Conservation (phyloP, 768 basidiomycete genomes). For the Boletus sp. region DNA sequence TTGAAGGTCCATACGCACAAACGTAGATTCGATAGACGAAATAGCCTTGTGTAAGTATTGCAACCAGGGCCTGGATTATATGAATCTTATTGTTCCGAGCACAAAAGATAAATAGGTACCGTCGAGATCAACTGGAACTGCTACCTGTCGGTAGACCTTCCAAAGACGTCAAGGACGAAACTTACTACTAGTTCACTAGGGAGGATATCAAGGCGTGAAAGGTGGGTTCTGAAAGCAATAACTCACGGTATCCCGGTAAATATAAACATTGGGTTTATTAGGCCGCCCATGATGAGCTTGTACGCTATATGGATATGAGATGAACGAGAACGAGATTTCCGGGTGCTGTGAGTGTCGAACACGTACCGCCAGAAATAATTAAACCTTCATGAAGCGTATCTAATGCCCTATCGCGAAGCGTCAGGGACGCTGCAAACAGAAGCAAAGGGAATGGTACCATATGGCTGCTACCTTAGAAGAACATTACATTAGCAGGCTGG, state of each 20-base stretch:
- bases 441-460: background rate
- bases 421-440: background rate
- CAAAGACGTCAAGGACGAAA: background rate
- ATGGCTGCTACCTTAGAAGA: conserved; percentile 7
- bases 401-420: background rate
- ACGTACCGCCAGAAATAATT: conserved; percentile 9
- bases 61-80: background rate
- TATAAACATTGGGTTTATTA: background rate
- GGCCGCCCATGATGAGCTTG: conserved; percentile 4
- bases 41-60: conserved; percentile 6
- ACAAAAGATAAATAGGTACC: background rate
- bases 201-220: background rate
- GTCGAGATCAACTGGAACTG: conserved; percentile 9
- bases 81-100: background rate
- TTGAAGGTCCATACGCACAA: background rate
- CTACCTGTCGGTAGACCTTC: background rate
- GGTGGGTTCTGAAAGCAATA: background rate
- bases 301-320: background rate
- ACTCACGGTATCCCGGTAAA: background rate
- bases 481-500: background rate
- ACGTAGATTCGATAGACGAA: conserved; percentile 14
- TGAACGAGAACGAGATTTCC: background rate
- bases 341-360: background rate
- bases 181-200: conserved; percentile 10
- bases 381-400: conserved; percentile 15